Evolutionary conservation across 106 monocot species (phyloP), one percentile per base, ranked within the genome.

Genomic region (Allium fistulosum): DNA sequence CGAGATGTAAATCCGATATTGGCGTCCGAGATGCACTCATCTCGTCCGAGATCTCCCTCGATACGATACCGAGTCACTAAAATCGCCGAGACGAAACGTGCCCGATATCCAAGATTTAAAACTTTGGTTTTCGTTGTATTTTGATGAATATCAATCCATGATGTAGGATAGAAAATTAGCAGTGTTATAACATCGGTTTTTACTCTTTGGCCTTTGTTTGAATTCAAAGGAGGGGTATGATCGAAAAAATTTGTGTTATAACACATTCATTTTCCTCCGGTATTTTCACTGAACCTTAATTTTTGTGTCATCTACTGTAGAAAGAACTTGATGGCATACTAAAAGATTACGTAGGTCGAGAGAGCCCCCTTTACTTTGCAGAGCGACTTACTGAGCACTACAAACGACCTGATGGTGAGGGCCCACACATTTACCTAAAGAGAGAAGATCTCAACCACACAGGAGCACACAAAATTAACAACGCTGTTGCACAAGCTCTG

Each of bases 381-480:
- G 85, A 85, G 56, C 76, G 82, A 48, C 80, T 85, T 28, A 77
- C 85, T 45, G 73, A 77, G 17, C 85, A 88, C 58, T 89, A 89
- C 61, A 82, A 75, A 57, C 63, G 53, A 10, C 26, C 79, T 46
- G 69, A 83, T 65, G 83, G 83, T 11, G 77, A 83, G 57, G 85
- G 85, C 15, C 82, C 89, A 3, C 82, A 53, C 50, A 78, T 64
- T 16, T 64, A 64, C 48, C 69, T 89, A 2, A 89, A 89, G 62
- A 77, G 89, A 70, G 89, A 89, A 73, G 89, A 89, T 69, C 80
- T 89, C 28, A 85, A 85, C 70, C 89, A 89, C 72, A 85, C 85
- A 50, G 89, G 89, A 12, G 85, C 89, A 13, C 89, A 89, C 62
- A 89, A 89, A 68, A 89, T 85, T 55, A 89, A 89, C 77, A 85